phyloP scores from a whole-genome alignment of 2,329 filamentous ascomycete species.

The Samsoniella hepiali region DNA sequence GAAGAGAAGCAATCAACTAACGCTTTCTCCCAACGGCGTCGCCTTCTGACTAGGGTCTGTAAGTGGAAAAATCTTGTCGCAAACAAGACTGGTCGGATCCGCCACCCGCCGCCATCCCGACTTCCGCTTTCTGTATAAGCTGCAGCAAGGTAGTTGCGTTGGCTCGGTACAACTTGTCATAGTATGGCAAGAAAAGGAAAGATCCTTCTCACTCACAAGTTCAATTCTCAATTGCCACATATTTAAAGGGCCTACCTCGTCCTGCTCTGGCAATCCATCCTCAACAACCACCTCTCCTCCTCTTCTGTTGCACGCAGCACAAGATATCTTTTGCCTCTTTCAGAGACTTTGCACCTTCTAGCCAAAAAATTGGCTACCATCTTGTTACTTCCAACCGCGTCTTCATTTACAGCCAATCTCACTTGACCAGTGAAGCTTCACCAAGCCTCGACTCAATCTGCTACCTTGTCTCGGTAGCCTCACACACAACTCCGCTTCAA shows the following conservation, averaged over 20 bases:
- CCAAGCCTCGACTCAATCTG: background rate
- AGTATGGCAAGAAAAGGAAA: conserved; percentile 7
- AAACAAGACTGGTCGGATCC: background rate
- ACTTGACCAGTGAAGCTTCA: background rate
- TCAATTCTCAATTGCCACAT: background rate
- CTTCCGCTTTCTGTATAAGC: conserved; percentile 13
- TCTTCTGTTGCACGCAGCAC: background rate
- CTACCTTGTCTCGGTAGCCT: background rate
- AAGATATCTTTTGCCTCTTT: background rate
- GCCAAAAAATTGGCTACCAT: no score
- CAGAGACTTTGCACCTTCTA: background rate
- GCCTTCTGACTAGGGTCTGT: conserved; percentile 6
- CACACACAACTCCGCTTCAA: background rate
- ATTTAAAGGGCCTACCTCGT: background rate
- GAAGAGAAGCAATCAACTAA: conserved; percentile 11
- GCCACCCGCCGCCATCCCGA: background rate
- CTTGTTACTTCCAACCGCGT: background rate
- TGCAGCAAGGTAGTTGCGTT: conserved; percentile 14
- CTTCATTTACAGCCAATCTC: background rate
- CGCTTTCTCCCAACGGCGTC: background rate
- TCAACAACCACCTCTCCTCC: background rate
- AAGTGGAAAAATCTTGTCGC: conserved; percentile 12
- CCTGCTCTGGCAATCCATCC: background rate
- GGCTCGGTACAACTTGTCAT: conserved; percentile 7
- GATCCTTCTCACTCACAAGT: background rate